A percentile compares a stretch with the other conserved stretches of the same genome.
Conservation (phyloP, 768 basidiomycete species). For the Cystofilobasidium macerans region DNA sequence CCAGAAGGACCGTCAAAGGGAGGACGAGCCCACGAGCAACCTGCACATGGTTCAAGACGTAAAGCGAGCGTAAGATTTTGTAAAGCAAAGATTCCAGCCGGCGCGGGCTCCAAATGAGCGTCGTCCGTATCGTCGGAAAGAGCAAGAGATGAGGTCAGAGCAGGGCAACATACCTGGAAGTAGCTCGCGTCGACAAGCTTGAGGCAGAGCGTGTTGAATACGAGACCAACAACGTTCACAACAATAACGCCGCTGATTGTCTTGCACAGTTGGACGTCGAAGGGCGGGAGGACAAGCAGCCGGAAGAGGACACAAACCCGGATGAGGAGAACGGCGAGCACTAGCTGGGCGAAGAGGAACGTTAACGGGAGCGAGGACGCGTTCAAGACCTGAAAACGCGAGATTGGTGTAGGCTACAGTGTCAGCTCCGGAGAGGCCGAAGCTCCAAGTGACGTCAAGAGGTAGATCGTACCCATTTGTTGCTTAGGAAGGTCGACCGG, state of each 20-base stretch:
- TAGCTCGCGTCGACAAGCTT: constrained; percentile 68
- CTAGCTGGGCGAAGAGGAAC: constrained; percentile 58
- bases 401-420: no score
- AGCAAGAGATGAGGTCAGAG: no score
- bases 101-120: no score
- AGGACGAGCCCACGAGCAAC: constrained; percentile 26
- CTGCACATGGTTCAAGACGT: constrained; percentile 1
- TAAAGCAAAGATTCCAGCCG: neutral
- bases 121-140: no score
- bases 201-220: constrained; percentile 69
- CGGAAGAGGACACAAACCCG: constrained; percentile 43
- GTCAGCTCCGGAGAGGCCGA: no score
- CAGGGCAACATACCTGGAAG: constrained; percentile 50
- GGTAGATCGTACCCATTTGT: constrained; percentile 44
- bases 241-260: constrained; percentile 30
- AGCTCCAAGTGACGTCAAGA: neutral
- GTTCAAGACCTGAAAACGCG: constrained; percentile 57
- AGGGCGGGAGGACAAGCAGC: constrained; percentile 26
- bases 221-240: constrained; percentile 61
- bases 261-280: constrained; percentile 11
- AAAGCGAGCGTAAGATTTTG: no score
- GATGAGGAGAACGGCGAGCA: constrained; percentile 56
- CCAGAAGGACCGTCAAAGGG: constrained; percentile 19
- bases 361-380: constrained; percentile 54
- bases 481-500: constrained; percentile 41